Conservation (phyloP, 768 basidiomycete genomes). For the Nidula microcarpa region DNA sequence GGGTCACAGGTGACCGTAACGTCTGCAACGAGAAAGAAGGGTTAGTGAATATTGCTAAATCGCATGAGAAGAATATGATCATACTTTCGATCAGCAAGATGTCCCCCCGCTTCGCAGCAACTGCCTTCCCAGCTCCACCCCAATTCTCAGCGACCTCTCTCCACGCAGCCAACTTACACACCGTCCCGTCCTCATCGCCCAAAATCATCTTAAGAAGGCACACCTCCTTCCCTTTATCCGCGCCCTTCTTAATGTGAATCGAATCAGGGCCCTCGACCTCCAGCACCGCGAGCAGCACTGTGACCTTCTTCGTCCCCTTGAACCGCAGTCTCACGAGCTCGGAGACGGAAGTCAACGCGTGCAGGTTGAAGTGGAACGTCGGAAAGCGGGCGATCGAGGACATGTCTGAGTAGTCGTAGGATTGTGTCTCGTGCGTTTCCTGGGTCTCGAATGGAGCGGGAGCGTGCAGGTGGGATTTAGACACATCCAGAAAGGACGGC, state of each 20-base stretch:
- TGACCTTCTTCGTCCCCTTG: slow-evolving; percentile 46
- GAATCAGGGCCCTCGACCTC: slow-evolving; percentile 77
- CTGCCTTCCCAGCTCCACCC: slow-evolving; percentile 44
- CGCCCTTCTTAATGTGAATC: slow-evolving; percentile 64
- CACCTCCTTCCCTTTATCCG: slow-evolving; percentile 67
- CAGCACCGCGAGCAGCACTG: slow-evolving; percentile 60
- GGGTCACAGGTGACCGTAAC: slow-evolving; percentile 47
- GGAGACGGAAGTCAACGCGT: slow-evolving; percentile 52
- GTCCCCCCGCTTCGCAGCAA: slow-evolving; percentile 64
- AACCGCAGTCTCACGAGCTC: slow-evolving; percentile 23
- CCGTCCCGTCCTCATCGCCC: slow-evolving; percentile 65
- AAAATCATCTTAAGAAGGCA: slow-evolving; percentile 67
- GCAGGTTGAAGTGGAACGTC: slow-evolving; percentile 67
- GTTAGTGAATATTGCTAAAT: not conserved
- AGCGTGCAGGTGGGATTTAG: not conserved
- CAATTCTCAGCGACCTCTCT: slow-evolving; percentile 70
- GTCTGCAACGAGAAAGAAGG: slow-evolving; percentile 31
- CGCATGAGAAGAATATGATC: slow-evolving; percentile 14
- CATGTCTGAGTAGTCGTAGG: slow-evolving; percentile 56
- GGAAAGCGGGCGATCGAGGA: slow-evolving; percentile 76
- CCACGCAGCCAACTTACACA: slow-evolving; percentile 79
- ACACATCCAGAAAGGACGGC: slow-evolving; percentile 19
- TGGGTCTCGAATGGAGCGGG: not conserved
- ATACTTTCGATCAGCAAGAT: slow-evolving; percentile 67
- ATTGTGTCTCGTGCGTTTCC: slow-evolving; percentile 28